Evolutionary conservation across 148 eudicot species (phyloP).

Genomic region (Silene conica): DNA sequence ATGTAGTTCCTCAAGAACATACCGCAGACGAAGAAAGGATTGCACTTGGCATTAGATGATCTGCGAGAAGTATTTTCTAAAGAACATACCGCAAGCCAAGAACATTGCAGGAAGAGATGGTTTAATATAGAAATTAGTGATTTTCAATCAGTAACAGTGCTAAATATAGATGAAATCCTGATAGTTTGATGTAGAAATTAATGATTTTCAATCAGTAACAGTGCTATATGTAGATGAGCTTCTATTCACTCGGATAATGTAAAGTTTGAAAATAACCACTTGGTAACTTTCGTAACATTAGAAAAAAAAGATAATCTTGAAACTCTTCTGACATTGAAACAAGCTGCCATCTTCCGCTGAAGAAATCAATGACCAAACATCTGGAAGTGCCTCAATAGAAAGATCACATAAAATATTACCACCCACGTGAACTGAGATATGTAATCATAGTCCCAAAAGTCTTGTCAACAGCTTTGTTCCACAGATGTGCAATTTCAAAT

Average conservation of each 20-base stretch:
- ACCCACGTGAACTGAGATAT: constrained; percentile 66
- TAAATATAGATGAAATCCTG: neutral
- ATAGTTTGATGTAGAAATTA: neutral
- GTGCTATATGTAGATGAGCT: neutral
- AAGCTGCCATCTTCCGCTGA: neutral
- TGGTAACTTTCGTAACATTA: neutral
- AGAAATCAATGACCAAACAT: neutral
- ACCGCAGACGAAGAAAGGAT: too few species aligned
- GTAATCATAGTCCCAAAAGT: constrained; percentile 48
- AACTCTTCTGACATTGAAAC: neutral
- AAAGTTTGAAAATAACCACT: constrained; percentile 9
- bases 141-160: neutral
- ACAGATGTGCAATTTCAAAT: constrained; percentile 48
- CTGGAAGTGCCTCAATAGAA: neutral
- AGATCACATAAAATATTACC: constrained; percentile 33
- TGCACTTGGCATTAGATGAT: too few species aligned
- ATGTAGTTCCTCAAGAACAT: constrained; percentile 1
- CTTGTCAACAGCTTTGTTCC: constrained; percentile 78
- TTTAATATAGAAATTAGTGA: neutral
- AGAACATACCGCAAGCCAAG: neutral
- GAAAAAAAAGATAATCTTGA: neutral
- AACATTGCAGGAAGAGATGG: neutral
- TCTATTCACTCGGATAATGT: neutral
- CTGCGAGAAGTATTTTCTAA: too few species aligned
- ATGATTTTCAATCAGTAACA: neutral